phyloP scores from a whole-genome alignment of 2,329 filamentous ascomycete species.

The Geosmithia putterillii region DNA sequence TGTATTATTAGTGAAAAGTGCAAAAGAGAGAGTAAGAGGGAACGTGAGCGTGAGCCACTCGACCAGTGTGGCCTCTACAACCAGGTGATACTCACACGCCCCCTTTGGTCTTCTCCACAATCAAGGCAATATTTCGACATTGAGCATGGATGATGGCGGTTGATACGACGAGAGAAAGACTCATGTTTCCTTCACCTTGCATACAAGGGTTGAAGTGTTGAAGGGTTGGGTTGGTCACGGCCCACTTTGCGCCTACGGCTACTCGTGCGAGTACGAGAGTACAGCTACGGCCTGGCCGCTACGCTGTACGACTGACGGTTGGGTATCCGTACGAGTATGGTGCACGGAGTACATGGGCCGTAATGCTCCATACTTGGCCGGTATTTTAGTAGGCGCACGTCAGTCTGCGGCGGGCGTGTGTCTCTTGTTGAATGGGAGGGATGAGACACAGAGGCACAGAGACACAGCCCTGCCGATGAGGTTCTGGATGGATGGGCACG shows the following conservation, averaged over 20 bases:
- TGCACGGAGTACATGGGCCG: too few relatives aligned
- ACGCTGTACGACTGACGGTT: too few relatives aligned
- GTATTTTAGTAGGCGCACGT: neutral
- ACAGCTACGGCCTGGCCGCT: too few relatives aligned
- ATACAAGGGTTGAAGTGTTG: neutral
- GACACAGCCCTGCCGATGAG: neutral
- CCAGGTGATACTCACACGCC: neutral
- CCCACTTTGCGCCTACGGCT: neutral
- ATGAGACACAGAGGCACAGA: neutral
- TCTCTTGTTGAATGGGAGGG: neutral
- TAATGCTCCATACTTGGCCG: too few relatives aligned
- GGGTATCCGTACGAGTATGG: too few relatives aligned
- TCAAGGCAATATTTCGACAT: neutral
- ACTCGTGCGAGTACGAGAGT: too few relatives aligned
- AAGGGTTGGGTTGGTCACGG: too few relatives aligned
- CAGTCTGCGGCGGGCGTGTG: neutral
- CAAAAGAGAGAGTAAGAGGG: neutral
- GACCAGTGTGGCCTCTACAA: neutral
- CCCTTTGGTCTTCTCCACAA: neutral
- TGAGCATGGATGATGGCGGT: neutral
- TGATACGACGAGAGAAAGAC: neutral
- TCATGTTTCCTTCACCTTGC: neutral
- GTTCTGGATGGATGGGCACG: neutral
- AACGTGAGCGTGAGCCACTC: neutral
- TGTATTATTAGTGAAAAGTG: too few relatives aligned